Evolutionary conservation across 23 red algal species (phyloP), one percentile per base, ranked within the genome.

Genomic region (Gracilaria domingensis): DNA sequence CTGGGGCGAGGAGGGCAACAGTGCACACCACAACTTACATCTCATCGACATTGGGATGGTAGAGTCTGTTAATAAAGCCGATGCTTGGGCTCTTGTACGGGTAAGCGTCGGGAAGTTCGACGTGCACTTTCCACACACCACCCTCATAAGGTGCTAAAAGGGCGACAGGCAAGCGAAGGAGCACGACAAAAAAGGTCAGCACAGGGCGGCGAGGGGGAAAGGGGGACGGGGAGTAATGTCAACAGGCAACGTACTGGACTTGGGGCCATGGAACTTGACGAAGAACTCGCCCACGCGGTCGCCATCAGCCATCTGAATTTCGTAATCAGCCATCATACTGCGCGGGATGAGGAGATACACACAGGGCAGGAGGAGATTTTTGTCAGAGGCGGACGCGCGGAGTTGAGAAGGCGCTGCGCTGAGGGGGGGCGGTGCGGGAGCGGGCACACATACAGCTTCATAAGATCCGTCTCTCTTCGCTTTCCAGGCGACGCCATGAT

Each of bases 271-370:
- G 73, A 99, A 99, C 85, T 95, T 96, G 75, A 99, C 97, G 79
- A 88, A 99, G 71, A 99, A 96, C 48, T 96, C 97, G 45, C 90
- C 94, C 8, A 92, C 88, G 54, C 88, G 79, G 91, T 99, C 97
- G 58, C 93, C 95, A 84, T 96, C 94, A 28, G 88, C 89, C 91
- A 99, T 95, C 79, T 95, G 91, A 51, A 99, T 95, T 34, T 99
- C 97, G 57, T 99, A 95, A 77, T 99, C 97, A 37, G 97, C 97
- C 97, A 99, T 99, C 90, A 99, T 92, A 53, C 94, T 95, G 61
- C 44, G 28, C 55, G 33, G 4, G 33, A 50, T 72, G 57, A 32
- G 81, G 26, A 64, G 36, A 28, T 38, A 16, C 44, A 37, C 18
- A 54, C 8, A 29, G 17, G 32, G n/a, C 30, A 59, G 40, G 17